Conservation (phyloP, 2,329 filamentous ascomycete genomes). For the Colletotrichum endophyticum region DNA sequence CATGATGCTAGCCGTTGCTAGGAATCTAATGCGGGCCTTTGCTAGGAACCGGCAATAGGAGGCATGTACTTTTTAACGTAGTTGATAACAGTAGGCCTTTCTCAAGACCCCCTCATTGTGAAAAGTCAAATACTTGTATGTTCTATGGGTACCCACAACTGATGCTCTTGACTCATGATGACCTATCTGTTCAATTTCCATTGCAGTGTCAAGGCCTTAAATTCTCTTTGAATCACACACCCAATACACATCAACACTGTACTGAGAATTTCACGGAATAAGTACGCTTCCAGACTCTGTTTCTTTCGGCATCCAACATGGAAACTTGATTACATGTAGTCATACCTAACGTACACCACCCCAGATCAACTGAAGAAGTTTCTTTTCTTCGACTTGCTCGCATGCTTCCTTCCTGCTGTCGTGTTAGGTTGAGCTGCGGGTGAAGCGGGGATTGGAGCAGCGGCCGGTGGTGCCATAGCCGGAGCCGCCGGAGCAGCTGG, state of each 20-base stretch:
- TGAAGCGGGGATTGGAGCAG: neutral
- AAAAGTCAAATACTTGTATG: no score
- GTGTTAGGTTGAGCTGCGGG: neutral
- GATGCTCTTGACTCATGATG: neutral
- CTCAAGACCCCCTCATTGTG: no score
- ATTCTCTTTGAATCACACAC: neutral
- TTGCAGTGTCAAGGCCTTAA: neutral
- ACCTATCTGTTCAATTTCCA: neutral
- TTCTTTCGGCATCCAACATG: neutral
- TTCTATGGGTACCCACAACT: neutral
- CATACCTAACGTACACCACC: neutral
- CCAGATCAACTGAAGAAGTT: neutral
- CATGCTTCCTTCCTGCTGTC: neutral
- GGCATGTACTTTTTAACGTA: no score
- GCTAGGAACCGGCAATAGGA: no score
- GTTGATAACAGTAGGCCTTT: no score
- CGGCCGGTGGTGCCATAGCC: neutral
- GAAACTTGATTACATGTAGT: neutral
- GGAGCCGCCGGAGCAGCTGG: neutral
- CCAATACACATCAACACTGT: fast-evolving
- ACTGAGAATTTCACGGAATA: neutral
- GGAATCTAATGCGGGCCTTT: no score
- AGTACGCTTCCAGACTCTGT: neutral
- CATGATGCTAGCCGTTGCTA: no score
- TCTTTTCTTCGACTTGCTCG: neutral